phyloP scores from a whole-genome alignment of 31 red algal genomes.

The Odonthalia washingtoniensis region DNA sequence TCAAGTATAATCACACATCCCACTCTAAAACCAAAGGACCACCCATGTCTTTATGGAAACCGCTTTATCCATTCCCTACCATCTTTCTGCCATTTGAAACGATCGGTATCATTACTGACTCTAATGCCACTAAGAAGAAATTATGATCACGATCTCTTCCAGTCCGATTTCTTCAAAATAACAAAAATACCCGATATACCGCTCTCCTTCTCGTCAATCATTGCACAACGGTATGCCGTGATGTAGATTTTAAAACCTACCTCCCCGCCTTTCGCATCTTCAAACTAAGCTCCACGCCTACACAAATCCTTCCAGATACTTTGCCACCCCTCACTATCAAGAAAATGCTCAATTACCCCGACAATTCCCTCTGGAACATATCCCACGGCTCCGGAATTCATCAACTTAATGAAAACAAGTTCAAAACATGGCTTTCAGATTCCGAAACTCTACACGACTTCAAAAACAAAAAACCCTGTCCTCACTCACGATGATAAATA shows the following conservation, averaged over 20 bases:
- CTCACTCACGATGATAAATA: conserved; percentile 32
- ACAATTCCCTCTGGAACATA: neutral
- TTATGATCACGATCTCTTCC: neutral
- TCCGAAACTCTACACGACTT: neutral
- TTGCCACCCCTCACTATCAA: neutral
- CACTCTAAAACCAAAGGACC: neutral
- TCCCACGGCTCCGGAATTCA: neutral
- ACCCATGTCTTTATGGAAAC: neutral
- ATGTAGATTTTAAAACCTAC: neutral
- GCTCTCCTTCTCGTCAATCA: neutral
- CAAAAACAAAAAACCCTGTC: no score
- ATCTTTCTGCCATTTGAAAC: no score
- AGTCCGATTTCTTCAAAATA: neutral
- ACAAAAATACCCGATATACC: neutral
- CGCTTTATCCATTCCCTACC: neutral
- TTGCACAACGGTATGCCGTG: neutral
- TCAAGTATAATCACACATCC: neutral
- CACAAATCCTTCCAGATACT: neutral
- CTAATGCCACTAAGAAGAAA: neutral
- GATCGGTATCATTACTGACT: neutral
- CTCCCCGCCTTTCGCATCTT: neutral
- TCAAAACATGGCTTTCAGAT: conserved; percentile 1
- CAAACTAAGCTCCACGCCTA: neutral
- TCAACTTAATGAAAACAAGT: neutral
- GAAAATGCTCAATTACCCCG: neutral